phyloP scores from a whole-genome alignment of 805 yeast genomes.

The Lachancea sp. region DNA sequence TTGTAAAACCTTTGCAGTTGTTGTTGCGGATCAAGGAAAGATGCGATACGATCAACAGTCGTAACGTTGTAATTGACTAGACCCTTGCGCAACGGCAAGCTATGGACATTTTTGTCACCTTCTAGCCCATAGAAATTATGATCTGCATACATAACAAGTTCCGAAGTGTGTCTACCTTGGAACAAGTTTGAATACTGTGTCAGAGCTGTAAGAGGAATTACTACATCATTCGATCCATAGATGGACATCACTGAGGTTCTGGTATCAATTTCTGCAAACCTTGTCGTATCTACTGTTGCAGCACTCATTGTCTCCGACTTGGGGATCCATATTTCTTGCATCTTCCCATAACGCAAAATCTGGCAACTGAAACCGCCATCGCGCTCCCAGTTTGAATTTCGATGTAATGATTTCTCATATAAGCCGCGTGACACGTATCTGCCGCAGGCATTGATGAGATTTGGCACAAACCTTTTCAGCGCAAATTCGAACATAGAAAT shows the following conservation, averaged over 20 bases:
- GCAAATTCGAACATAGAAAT: constrained; percentile 74
- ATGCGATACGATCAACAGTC: constrained; percentile 45
- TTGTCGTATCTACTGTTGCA: constrained; percentile 41
- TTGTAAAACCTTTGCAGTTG: constrained; percentile 49
- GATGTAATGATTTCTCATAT: constrained; percentile 33
- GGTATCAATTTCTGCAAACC: constrained; percentile 37
- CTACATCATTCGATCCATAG: constrained; percentile 62
- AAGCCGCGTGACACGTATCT: constrained; percentile 53
- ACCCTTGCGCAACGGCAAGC: constrained; percentile 40
- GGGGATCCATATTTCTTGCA: constrained; percentile 39
- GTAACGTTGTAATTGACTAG: constrained; percentile 52
- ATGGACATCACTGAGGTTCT: constrained; percentile 55
- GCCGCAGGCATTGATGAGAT: constrained; percentile 65
- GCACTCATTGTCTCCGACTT: constrained; percentile 46
- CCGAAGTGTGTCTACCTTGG: constrained; percentile 48
- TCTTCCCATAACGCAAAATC: constrained; percentile 48
- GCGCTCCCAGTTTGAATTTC: constrained; percentile 36
- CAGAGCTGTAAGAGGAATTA: constrained; percentile 61
- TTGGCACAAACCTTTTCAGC: constrained; percentile 45
- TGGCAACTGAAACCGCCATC: constrained; percentile 38
- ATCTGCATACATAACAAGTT: constrained; percentile 61
- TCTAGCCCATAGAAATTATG: constrained; percentile 67
- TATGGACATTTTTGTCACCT: constrained; percentile 33
- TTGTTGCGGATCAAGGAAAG: constrained; percentile 24
- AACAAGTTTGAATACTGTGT: constrained; percentile 52